These are phyloP conservation scores for Tylopilus subfusipes DNA, from an alignment of 768 basidiomycete genomes.

Conservation along the genomic window DNA sequence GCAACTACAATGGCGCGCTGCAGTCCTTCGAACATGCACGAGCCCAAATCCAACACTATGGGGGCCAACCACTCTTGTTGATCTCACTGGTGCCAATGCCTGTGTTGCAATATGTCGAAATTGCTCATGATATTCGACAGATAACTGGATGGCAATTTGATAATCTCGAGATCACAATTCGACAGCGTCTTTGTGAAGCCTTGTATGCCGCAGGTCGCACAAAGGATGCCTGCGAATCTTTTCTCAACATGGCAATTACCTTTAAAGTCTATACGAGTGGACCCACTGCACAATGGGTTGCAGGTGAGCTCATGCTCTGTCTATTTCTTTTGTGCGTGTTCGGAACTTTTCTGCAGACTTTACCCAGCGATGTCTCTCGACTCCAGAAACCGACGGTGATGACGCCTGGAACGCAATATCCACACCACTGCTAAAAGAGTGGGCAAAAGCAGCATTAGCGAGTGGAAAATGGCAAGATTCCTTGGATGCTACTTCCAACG, in stretches of 20 bases:
- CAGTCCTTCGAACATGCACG: neutral
- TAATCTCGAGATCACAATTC: neutral
- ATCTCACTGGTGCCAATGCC: neutral
- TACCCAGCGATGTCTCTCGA: neutral
- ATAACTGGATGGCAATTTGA: neutral
- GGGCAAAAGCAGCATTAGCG: neutral
- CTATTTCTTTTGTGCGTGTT: neutral
- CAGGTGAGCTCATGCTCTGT: neutral
- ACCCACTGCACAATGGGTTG: neutral
- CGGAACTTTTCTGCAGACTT: neutral
- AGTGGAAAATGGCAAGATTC: neutral
- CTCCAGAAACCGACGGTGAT: neutral
- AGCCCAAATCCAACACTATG: neutral
- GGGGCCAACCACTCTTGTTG: neutral
- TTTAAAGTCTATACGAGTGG: neutral
- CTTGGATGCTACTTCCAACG: neutral
- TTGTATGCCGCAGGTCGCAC: neutral
- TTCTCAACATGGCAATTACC: neutral
- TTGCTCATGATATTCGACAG: neutral
- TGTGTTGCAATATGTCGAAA: neutral
- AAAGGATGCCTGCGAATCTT: neutral
- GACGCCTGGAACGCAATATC: too few relatives aligned
- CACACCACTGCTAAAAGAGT: neutral
- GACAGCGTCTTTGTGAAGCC: neutral
- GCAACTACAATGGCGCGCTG: neutral